phyloP scores from a whole-genome alignment of 441 rosid genomes.

The Aleurites moluccanus region DNA sequence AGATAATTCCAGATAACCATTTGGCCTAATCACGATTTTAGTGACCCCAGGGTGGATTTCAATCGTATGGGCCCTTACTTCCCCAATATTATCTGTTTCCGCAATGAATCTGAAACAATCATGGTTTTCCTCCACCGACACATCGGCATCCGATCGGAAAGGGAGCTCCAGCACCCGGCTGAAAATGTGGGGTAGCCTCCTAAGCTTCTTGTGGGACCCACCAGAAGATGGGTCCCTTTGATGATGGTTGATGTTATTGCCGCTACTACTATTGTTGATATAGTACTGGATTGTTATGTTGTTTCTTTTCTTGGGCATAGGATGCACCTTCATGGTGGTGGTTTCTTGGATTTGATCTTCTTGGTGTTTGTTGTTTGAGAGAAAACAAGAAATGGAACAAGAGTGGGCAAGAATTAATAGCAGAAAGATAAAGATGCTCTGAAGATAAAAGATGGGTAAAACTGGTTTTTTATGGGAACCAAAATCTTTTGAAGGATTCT shows the following conservation, averaged over 20 bases:
- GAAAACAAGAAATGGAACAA: constrained; percentile 7
- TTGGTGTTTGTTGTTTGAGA: neutral
- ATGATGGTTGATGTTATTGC: neutral
- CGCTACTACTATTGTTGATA: constrained; percentile 9
- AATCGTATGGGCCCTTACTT: constrained; percentile 71
- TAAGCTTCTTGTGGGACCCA: constrained; percentile 64
- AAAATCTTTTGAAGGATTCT: constrained; percentile 33
- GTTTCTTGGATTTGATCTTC: constrained; percentile 9
- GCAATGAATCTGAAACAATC: constrained; percentile 83
- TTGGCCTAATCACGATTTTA: constrained; percentile 82
- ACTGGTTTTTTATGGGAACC: constrained; percentile 36
- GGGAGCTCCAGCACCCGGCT: constrained; percentile 90
- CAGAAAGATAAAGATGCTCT: constrained; percentile 33
- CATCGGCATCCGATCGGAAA: constrained; percentile 83
- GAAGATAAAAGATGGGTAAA: constrained; percentile 21
- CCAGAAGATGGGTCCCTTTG: constrained; percentile 24
- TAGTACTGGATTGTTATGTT: constrained; percentile 61
- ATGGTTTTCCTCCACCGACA: constrained; percentile 67
- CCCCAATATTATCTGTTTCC: constrained; percentile 63
- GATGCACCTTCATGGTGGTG: constrained; percentile 73
- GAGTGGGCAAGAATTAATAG: constrained; percentile 24
- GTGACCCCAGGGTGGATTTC: constrained; percentile 88
- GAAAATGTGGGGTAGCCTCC: constrained; percentile 86
- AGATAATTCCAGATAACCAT: constrained; percentile 55
- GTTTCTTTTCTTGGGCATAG: constrained; percentile 61